Evolutionary conservation across 2,329 filamentous ascomycete species (phyloP), one percentile per base, ranked within the genome.

Genomic region (Aspergillus proliferans): DNA sequence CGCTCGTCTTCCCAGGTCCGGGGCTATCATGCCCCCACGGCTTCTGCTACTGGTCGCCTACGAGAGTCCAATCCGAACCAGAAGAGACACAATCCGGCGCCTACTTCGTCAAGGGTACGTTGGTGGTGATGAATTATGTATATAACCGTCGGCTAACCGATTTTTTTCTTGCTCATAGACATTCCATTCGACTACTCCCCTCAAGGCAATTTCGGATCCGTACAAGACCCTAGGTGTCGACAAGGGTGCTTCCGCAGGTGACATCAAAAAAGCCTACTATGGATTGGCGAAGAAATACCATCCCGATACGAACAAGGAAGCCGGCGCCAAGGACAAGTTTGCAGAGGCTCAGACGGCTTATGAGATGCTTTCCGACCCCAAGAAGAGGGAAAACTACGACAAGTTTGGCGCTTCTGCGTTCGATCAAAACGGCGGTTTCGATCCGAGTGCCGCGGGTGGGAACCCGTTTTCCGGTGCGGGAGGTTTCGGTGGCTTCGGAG

Each of bases 191-290:
- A 71, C 69, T 5, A 57, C 68, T 71, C 59, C 73, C 28, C 87
- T 85, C 67, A 84, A 85, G 65, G 81, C 82, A 21, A 85, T 84
- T 41, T 82, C 88, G 67, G 87, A 98, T 62, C 93, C 93, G 1
- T 98, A 98, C 71, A 81, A 83, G 56, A 80, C 87, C 3, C 83
- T 98, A 24, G 93, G 93, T 12, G 88, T 98, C 26, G 77, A 77
- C 62, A 95, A 92, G 68, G 79, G 72, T 53, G 88, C 93, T n/a
- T 84, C 88, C 1, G 75, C 89, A 3, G 76, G 83, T 51, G 92
- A 97, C 33, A 97, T 98, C 68, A 98, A 98, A 69, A 97, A 96
- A 70, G 91, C 93, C 3, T 98, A 98, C 76, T 98, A 98, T 67
- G 88, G 91, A 45, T 77, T 97, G 51, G 93, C 93, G 18, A 98